phyloP scores from a whole-genome alignment of 108 stramenopile genomes.

The Aurantiochytrium sp. region DNA sequence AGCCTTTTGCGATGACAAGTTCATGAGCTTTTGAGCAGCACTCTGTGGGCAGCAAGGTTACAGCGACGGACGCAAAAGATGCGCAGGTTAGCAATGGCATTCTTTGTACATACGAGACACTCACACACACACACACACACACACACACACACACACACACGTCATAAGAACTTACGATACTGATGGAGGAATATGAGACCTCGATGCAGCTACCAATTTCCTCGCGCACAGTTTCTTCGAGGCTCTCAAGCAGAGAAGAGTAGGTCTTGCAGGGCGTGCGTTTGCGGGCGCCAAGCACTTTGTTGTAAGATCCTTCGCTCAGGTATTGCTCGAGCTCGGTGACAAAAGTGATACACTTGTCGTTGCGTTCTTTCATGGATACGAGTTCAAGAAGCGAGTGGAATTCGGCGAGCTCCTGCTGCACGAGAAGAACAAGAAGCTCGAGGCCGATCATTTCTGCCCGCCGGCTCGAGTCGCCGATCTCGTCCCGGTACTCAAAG shows the following conservation, averaged over 20 bases:
- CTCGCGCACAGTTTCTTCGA: background rate
- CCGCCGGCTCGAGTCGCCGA: background rate
- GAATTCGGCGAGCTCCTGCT: background rate
- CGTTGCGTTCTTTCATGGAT: background rate
- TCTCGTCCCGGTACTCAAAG: background rate
- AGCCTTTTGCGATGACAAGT: background rate
- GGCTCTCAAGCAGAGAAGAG: background rate
- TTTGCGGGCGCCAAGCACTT: background rate
- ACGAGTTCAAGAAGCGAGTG: conserved; percentile 9
- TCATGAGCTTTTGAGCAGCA: conserved; percentile 4
- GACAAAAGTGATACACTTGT: conserved; percentile 1
- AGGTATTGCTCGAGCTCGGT: background rate
- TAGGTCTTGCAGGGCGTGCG: conserved; percentile 8
- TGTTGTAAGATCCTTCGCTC: background rate
- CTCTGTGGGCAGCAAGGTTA: background rate
- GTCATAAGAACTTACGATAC: background rate
- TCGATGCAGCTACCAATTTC: background rate
- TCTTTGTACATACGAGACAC: too few species aligned
- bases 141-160: background rate
- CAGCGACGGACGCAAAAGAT: too few species aligned
- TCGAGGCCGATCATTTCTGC: conserved; percentile 4
- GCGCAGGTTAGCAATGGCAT: too few species aligned
- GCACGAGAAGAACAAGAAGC: background rate
- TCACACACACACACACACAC: background rate
- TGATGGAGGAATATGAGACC: background rate